phyloP scores from a whole-genome alignment of 768 basidiomycete species.

The Mycena capillaripes region DNA sequence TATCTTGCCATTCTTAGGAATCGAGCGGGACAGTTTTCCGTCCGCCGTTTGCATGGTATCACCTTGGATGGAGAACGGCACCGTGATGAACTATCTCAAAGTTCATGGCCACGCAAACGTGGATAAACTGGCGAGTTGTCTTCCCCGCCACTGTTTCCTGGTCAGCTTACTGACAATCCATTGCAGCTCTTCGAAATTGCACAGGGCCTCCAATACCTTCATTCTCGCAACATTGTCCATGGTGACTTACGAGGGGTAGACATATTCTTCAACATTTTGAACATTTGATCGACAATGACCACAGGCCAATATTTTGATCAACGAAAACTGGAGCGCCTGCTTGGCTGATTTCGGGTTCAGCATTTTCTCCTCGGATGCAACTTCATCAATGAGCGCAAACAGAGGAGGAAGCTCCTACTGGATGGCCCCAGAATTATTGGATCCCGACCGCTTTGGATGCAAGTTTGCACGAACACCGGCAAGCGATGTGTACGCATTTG shows the following conservation, averaged over 20 bases:
- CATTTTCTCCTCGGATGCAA: constrained; percentile 45
- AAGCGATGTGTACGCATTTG: constrained; percentile 51
- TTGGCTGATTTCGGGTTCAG: constrained; percentile 52
- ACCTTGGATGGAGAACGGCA: constrained; percentile 46
- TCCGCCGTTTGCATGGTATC: constrained; percentile 43
- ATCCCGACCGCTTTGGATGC: constrained; percentile 45
- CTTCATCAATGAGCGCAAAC: constrained; percentile 39
- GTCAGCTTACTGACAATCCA: not conserved
- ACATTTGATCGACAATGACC: not conserved
- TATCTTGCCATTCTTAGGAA: no score
- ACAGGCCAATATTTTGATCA: constrained; percentile 47
- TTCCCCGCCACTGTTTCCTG: not conserved
- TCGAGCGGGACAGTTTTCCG: constrained; percentile 42
- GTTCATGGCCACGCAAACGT: constrained; percentile 35
- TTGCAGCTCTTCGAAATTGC: constrained; percentile 38
- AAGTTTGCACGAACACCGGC: constrained; percentile 41
- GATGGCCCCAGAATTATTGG: constrained; percentile 50
- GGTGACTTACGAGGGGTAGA: constrained; percentile 37
- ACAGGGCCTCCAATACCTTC: constrained; percentile 39
- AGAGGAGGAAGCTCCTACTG: constrained; percentile 47
- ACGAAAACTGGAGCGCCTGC: constrained; percentile 45
- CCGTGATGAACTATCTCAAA: constrained; percentile 40
- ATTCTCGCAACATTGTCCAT: constrained; percentile 35
- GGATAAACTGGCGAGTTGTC: constrained; percentile 27
- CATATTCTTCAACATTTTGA: not conserved